These are phyloP conservation scores for Taiozyma sp. DNA, from an alignment of 1,139 yeast genomes.

Conservation along the genomic window DNA sequence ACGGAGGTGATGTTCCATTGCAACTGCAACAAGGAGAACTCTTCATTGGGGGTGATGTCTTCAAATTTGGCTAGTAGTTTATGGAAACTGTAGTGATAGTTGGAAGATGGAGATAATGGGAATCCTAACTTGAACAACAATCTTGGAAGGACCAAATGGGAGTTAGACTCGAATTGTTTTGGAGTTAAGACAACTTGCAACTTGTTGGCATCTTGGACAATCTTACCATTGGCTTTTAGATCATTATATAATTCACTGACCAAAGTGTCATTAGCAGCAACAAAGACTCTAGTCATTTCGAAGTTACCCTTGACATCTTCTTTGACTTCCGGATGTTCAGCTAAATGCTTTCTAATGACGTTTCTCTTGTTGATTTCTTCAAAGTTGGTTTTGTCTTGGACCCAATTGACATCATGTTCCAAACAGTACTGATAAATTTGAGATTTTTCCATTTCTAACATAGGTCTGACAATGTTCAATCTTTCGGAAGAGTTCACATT, in stretches of 20 bases:
- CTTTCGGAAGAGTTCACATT: slow-evolving; percentile 17
- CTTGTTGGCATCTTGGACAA: not conserved
- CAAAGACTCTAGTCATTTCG: slow-evolving; percentile 9
- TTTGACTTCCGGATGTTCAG: slow-evolving; percentile 9
- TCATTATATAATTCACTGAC: slow-evolving; percentile 6
- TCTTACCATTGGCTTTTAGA: not conserved
- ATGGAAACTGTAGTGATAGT: slow-evolving; percentile 21
- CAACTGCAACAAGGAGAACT: slow-evolving; percentile 16
- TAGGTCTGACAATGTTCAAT: slow-evolving; percentile 43
- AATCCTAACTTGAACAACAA: slow-evolving; percentile 17
- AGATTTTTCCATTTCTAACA: slow-evolving; percentile 40
- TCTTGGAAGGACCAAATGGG: slow-evolving; percentile 19
- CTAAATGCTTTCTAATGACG: slow-evolving; percentile 29
- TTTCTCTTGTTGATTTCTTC: slow-evolving; percentile 57
- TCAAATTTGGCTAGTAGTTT: slow-evolving; percentile 12
- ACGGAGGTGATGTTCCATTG: slow-evolving; percentile 14
- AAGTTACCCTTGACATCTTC: slow-evolving; percentile 6
- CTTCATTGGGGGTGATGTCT: not conserved
- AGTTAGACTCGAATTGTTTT: slow-evolving; percentile 2
- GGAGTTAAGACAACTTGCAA: slow-evolving; percentile 6
- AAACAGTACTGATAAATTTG: slow-evolving; percentile 44
- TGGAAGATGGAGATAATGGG: slow-evolving; percentile 19
- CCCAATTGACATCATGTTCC: slow-evolving; percentile 43
- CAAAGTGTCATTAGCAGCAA: slow-evolving; percentile 8
- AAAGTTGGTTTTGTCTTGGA: slow-evolving; percentile 61